Evolutionary conservation across 305 asterid species (phyloP), one percentile per base, ranked within the genome.

Genomic region (Solanum hybrid): DNA sequence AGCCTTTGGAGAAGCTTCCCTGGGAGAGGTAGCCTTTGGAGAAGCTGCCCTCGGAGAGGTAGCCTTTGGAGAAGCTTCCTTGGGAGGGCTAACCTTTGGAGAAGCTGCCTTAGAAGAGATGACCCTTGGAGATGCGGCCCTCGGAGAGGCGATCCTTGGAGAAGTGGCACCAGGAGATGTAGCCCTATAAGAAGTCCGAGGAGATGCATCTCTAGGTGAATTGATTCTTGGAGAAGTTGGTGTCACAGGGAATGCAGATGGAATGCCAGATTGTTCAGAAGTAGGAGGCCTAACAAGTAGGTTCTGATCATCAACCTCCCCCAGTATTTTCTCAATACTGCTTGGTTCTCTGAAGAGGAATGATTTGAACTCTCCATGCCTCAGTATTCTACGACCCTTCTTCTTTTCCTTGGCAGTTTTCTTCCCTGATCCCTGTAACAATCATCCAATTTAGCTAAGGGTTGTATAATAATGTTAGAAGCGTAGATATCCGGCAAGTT

Each of bases 291-390:
- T 85, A 78, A 93, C 90, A 80, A 94, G 93, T 38, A 95, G 93
- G 37, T 90, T 89, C 79, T 89, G 92, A 39, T 94, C 93, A 94
- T 96, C 99, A 2, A 95, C 98, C 94, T 97, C 99, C 38, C 98
- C 98, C 88, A 97, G 92, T 92, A 97, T 97, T 90, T 97, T 91
- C 91, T 96, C 99, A 79, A 97, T 96, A 94, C 99, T 97, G 93
- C 99, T 97, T 20, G 99, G 99, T 92, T 92, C 94, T 91, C 95
- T 91, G 91, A 96, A 97, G 68, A 94, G 93, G 89, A 96, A 97
- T 10, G 98, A 95, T 93, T 94, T 95, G 87, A 92, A 92, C 89
- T 95, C 97, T 45, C 95, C 95, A 68, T 89, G 94, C 84, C 93
- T 94, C 84, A 92, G 78, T 89, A 95, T 90, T 72, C 97, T 95